phyloP scores from a whole-genome alignment of 108 stramenopile genomes.

The Discostella pseudostelligera region DNA sequence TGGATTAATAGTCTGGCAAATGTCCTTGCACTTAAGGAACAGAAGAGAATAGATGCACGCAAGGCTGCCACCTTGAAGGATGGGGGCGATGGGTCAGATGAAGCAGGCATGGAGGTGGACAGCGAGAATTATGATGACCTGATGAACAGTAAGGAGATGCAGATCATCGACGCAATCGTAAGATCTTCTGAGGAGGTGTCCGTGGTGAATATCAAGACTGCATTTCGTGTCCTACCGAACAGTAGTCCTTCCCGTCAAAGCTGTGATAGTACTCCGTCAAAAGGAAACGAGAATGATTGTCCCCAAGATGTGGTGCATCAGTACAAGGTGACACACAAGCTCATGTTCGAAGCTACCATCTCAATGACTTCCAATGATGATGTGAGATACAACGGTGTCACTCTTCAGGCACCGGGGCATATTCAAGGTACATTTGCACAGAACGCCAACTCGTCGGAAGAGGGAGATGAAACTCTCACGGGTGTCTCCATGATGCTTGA shows the following conservation, averaged over 20 bases:
- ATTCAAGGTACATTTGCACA: constrained; percentile 73
- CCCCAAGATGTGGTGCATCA: constrained; percentile 31
- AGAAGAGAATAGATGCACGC: constrained; percentile 30
- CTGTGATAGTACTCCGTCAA: constrained; percentile 12
- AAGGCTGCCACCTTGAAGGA: constrained; percentile 17
- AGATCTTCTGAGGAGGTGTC: constrained; percentile 49
- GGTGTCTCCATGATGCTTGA: constrained; percentile 68
- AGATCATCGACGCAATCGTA: constrained; percentile 47
- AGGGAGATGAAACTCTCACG: constrained; percentile 45
- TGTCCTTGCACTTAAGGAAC: constrained; percentile 56
- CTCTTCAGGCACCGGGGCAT: constrained; percentile 71
- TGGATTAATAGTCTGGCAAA: constrained; percentile 65
- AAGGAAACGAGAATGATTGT: constrained; percentile 24
- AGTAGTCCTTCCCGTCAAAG: constrained; percentile 4
- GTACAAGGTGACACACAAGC: constrained; percentile 49
- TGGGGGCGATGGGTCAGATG: constrained; percentile 2
- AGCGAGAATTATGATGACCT: constrained; percentile 20
- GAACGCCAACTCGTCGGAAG: constrained; percentile 13
- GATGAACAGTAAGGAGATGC: constrained; percentile 46
- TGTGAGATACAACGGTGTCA: constrained; percentile 59
- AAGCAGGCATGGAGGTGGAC: constrained; percentile 1
- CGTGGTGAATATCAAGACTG: constrained; percentile 61
- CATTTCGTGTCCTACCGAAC: constrained; percentile 63
- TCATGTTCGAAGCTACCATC: constrained; percentile 51
- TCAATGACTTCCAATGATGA: constrained; percentile 61